A percentile compares a stretch with the other conserved stretches of the same genome.
Evolutionary conservation across 2,329 filamentous ascomycete genomes (phyloP).

Genomic region (Ploettnerulaceae sp.): DNA sequence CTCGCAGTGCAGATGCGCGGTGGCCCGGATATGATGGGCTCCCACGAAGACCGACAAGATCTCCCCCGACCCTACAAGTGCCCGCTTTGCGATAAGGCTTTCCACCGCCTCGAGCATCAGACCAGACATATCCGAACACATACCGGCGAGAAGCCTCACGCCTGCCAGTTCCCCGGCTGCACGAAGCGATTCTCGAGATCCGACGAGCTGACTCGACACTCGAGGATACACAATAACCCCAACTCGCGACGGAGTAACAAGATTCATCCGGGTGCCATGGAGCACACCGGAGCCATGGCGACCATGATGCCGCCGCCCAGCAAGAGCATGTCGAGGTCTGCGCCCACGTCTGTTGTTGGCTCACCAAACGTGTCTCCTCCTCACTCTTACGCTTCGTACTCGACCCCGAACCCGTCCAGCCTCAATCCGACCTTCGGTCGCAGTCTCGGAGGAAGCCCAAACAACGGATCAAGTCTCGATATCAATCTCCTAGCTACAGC

Average conservation of each 20-base stretch:
- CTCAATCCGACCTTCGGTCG: slow-evolving; percentile 46
- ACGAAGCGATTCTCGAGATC: slow-evolving; percentile 96
- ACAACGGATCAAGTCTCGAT: slow-evolving; percentile 38
- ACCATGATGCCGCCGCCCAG: slow-evolving; percentile 78
- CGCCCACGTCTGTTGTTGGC: slow-evolving; percentile 76
- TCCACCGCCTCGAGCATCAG: slow-evolving; percentile 72
- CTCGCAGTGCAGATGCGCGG: slow-evolving; percentile 39
- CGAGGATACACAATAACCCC: slow-evolving; percentile 97
- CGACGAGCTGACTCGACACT: slow-evolving; percentile 93
- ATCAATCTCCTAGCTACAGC: slow-evolving; percentile 58
- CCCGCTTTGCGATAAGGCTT: slow-evolving; percentile 95
- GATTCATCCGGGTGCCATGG: slow-evolving; percentile 47
- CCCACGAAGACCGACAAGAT: slow-evolving; percentile 48
- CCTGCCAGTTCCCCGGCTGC: slow-evolving; percentile 91
- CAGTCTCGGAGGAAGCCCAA: slow-evolving; percentile 39
- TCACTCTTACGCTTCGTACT: slow-evolving; percentile 77
- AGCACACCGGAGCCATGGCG: slow-evolving; percentile 46
- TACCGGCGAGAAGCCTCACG: slow-evolving; percentile 96
- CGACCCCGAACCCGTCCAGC: slow-evolving; percentile 53
- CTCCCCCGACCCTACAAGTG: slow-evolving; percentile 97
- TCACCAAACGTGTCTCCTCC: slow-evolving; percentile 97
- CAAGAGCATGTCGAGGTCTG: slow-evolving; percentile 79
- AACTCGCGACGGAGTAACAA: slow-evolving; percentile 95
- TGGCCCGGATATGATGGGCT: slow-evolving; percentile 32
- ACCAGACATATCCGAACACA: slow-evolving; percentile 85